Evolutionary conservation across 495 filamentous ascomycete genomes (phyloP), one percentile per base, ranked within the genome.

Genomic region (Neurospora sp.): DNA sequence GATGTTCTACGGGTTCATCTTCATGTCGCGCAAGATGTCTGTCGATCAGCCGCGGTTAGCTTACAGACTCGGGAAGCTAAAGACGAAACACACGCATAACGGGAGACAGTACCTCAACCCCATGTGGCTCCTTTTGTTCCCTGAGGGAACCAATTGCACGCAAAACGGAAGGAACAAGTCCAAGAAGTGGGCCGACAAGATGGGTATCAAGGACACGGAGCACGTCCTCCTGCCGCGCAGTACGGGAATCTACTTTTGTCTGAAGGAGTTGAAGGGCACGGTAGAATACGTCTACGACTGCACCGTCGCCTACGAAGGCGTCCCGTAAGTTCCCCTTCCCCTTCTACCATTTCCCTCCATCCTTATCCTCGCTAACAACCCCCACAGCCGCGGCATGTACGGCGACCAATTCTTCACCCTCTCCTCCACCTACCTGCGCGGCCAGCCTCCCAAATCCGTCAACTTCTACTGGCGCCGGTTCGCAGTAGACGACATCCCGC

Each of bases 401-500:
- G 93, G 92, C 72, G 91, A 94, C 76, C 88, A 93, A 71, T 86
- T 90, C 75, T 96, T 93, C 82, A 93, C 90, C 8, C 84, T 96
- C 14, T 84, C 87, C 6, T 87, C 88, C 62, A 91, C 89, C 14
- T 95, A 93, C 77, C 89, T 94, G 75, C 85, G 92, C 80, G 93
- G 93, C 35, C 88, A 90, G 41, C 90, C 92, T 4, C 93, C 93
- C 3, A 93, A 92, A 78, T 94, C 91, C 0, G 92, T 95, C 71
- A 94, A 94, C 78, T 92, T 96, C 84, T 89, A 94, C 80, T 96
- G 92, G 91, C 87, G 93, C 16, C 87, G 92, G 4, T 94, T 94
- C 77, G 81, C 83, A 0, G 72, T 93, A 10, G 83, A 82, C 42
- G 85, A 88, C 40, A 93, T 96, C 20, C 93, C 93, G 0, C 76